phyloP scores from a whole-genome alignment of 2,329 filamentous ascomycete species.

The Cordyceps tenuipes region DNA sequence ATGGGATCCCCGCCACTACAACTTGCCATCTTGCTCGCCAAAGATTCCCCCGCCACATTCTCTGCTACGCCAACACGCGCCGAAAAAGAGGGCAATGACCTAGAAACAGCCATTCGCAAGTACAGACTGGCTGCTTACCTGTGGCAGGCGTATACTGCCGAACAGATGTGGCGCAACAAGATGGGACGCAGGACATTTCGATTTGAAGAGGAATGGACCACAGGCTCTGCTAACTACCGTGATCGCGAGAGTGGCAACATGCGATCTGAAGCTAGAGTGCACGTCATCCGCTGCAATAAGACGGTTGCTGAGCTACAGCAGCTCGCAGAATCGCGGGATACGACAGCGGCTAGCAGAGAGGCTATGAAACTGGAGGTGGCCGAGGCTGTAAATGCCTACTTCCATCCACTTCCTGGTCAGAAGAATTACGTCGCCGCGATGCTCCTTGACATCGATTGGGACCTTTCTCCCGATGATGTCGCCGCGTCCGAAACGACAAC shows the following conservation, averaged over 20 bases:
- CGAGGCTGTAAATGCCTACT: slow-evolving; percentile 70
- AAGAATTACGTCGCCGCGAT: slow-evolving; percentile 83
- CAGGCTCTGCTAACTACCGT: slow-evolving; percentile 67
- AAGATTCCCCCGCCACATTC: slow-evolving; percentile 79
- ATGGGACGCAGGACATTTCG: slow-evolving; percentile 80
- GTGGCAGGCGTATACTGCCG: slow-evolving; percentile 94
- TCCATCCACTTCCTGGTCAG: slow-evolving; percentile 65
- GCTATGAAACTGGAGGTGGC: slow-evolving; percentile 70
- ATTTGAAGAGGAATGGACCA: slow-evolving; percentile 92
- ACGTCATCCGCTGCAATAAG: slow-evolving; percentile 73
- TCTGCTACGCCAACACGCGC: slow-evolving; percentile 70
- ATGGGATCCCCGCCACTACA: slow-evolving; percentile 76
- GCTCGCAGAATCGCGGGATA: slow-evolving; percentile 70
- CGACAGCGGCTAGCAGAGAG: slow-evolving; percentile 58
- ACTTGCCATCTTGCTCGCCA: slow-evolving; percentile 77
- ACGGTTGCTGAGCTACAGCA: slow-evolving; percentile 78
- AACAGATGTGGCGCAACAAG: slow-evolving; percentile 89
- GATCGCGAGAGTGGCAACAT: slow-evolving; percentile 65
- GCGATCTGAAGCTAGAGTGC: slow-evolving; percentile 85
- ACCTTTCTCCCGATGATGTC: slow-evolving; percentile 58
- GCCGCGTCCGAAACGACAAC: slow-evolving; percentile 79
- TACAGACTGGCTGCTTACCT: slow-evolving; percentile 93
- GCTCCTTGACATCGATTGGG: slow-evolving; percentile 85
- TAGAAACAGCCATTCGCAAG: slow-evolving; percentile 77
- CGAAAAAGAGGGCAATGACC: slow-evolving; percentile 70